These are phyloP conservation scores for Intubia oerlemansii DNA, from an alignment of 2,329 filamentous ascomycete genomes.

Conservation along the genomic window DNA sequence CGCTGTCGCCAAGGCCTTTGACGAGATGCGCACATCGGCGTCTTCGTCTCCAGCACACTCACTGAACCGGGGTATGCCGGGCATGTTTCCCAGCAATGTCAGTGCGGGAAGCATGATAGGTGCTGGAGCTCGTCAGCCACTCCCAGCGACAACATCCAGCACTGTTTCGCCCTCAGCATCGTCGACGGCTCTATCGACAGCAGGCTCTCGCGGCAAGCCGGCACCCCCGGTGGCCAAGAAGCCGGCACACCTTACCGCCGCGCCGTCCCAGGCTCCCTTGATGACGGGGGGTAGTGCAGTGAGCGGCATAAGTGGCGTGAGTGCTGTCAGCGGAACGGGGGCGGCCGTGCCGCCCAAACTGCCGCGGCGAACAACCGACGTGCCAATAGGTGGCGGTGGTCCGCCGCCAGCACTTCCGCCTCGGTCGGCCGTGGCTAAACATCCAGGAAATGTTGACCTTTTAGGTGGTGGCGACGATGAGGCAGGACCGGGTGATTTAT, in stretches of 20 bases:
- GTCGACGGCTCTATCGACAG: too few relatives aligned
- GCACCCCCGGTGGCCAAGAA: constrained; percentile 42
- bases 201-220: constrained; percentile 13
- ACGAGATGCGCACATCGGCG: constrained; percentile 3
- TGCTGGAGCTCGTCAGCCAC: neutral
- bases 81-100: neutral
- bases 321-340: too few relatives aligned
- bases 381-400: neutral
- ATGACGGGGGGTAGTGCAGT: too few relatives aligned
- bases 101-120: neutral
- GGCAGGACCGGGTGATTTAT: constrained; percentile 25
- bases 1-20: constrained; percentile 5
- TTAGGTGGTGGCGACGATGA: constrained; percentile 22
- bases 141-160: neutral
- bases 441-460: constrained; percentile 19
- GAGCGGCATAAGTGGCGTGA: too few relatives aligned
- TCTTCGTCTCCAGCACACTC: constrained; percentile 1
- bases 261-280: too few relatives aligned
- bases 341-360: constrained; percentile 7
- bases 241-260: constrained; percentile 28
- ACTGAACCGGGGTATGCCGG: neutral
- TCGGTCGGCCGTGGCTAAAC: neutral
- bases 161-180: constrained; percentile 9
- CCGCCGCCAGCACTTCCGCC: too few relatives aligned
- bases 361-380: constrained; percentile 10